Evolutionary conservation across 1,284 basidiomycete species (phyloP).

Genomic region (Ceraceosorus guamensis): DNA sequence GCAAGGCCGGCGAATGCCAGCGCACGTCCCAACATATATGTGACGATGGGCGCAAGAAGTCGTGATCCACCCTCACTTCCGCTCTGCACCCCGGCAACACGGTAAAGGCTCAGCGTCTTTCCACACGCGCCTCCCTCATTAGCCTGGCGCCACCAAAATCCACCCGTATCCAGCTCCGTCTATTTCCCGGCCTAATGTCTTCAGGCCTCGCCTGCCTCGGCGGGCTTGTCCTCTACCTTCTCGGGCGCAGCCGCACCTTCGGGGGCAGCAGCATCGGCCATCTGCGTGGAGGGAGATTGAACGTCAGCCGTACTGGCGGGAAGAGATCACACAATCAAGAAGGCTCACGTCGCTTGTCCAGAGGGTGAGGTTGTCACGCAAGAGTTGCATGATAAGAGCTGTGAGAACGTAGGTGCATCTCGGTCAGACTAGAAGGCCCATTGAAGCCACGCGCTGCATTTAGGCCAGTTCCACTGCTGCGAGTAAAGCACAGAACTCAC

Average conservation of each 20-base stretch:
- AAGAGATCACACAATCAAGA: too few relatives aligned
- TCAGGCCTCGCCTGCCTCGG: slow-evolving; percentile 13
- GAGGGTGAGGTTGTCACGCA: slow-evolving; percentile 90
- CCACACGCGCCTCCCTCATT: too few relatives aligned
- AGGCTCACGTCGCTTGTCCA: slow-evolving; percentile 88
- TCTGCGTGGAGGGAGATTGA: slow-evolving; percentile 49
- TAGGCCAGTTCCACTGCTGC: neutral
- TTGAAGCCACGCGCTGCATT: neutral
- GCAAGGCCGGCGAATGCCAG: too few relatives aligned
- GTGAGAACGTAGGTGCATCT: slow-evolving; percentile 7
- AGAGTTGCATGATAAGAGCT: slow-evolving; percentile 97
- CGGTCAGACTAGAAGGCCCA: neutral
- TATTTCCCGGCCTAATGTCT: too few relatives aligned
- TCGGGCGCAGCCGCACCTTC: slow-evolving; percentile 38
- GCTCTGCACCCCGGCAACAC: too few relatives aligned
- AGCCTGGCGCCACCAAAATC: too few relatives aligned
- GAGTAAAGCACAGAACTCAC: slow-evolving; percentile 5
- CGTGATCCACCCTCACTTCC: too few relatives aligned
- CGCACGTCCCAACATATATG: too few relatives aligned
- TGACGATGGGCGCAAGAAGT: too few relatives aligned
- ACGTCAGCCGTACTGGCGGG: too few relatives aligned
- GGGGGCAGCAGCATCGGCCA: slow-evolving; percentile 38
- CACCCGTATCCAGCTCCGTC: too few relatives aligned
- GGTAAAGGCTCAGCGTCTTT: too few relatives aligned
- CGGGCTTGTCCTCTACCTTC: slow-evolving; percentile 46